Evolutionary conservation across 345 rosid genomes (phyloP), one percentile per base, ranked within the genome.

Genomic region (Psidium friedrichsthalianum): DNA sequence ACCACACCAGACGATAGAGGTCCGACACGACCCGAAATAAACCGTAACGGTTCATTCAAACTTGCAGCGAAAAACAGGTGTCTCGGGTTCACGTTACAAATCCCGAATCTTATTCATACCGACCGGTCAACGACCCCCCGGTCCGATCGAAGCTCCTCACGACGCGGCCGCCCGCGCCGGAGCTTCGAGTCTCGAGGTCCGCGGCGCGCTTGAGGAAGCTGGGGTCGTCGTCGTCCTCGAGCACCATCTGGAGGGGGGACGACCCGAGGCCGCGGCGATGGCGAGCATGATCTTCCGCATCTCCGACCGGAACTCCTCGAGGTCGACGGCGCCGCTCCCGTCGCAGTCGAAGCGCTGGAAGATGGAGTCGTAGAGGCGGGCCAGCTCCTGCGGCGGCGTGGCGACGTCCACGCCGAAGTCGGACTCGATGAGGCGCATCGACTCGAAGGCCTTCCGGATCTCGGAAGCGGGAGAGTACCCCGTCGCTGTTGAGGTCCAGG

Each of bases 261-360:
- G 86, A 85, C 1, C 89, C 89, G 13, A 87, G 85, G 40, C 89
- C 87, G 32, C 89, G 2, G 89, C 87, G 83, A 87, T 87, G 76
- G 89, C 87, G 51, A 87, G 89, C 89, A 87, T 85, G 86, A 87
- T 87, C 86, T 85, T 56, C 89, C 82, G 82, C 87, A 87, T 74
- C 87, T 85, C 86, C 51, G 82, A 51, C 27, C 83, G 56, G 86
- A 85, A 87, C 85, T 87, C 89, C 83, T 44, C 85, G 24, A n/a
- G 69, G 82, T 87, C 85, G 54, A 87, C 89, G 55, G 85, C n/a
- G 57, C 89, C 89, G 58, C 87, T 69, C 58, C 64, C 80, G 85
- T 85, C 89, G 85, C 89, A 5, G 76, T 85, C 89, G 89, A 85
- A 85, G 51, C 82, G 57, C 74, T 87, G 87, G 83, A 87, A 87